Evolutionary conservation across 306 rosid genomes (phyloP).

Genomic region (Ormosia emarginata): DNA sequence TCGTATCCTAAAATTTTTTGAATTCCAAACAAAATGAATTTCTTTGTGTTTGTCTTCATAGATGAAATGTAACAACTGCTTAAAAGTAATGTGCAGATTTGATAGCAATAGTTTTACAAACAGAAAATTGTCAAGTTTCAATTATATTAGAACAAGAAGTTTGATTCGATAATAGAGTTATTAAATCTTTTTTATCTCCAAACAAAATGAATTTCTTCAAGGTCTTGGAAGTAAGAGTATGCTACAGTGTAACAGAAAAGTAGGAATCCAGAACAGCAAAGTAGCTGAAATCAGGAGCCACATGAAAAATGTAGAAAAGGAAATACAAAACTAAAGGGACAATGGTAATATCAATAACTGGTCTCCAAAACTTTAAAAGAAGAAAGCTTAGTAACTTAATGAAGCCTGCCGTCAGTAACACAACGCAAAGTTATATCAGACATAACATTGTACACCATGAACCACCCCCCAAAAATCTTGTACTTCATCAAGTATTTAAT

Average conservation of each 20-base stretch:
- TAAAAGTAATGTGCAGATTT: background rate
- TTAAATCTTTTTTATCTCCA: background rate
- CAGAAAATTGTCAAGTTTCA: background rate
- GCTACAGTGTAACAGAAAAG: background rate
- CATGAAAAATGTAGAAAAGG: background rate
- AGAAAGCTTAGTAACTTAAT: background rate
- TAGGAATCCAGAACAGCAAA: background rate
- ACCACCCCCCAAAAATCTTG: background rate
- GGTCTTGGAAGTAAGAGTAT: background rate
- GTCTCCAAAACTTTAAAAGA: background rate
- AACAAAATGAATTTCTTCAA: background rate
- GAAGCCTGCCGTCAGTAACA: background rate
- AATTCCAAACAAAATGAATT: too few relatives aligned
- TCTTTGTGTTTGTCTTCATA: too few relatives aligned
- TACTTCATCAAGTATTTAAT: background rate
- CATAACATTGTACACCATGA: background rate
- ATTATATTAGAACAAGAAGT: background rate
- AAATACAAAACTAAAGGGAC: background rate
- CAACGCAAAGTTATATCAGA: background rate
- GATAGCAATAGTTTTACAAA: background rate
- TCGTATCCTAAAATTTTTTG: too few relatives aligned
- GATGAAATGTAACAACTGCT: background rate
- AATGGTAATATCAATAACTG: background rate
- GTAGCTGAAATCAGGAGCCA: background rate
- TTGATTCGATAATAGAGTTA: background rate